Evolutionary conservation across 495 filamentous ascomycete genomes (phyloP).

Genomic region (Penicillium roqueforti): DNA sequence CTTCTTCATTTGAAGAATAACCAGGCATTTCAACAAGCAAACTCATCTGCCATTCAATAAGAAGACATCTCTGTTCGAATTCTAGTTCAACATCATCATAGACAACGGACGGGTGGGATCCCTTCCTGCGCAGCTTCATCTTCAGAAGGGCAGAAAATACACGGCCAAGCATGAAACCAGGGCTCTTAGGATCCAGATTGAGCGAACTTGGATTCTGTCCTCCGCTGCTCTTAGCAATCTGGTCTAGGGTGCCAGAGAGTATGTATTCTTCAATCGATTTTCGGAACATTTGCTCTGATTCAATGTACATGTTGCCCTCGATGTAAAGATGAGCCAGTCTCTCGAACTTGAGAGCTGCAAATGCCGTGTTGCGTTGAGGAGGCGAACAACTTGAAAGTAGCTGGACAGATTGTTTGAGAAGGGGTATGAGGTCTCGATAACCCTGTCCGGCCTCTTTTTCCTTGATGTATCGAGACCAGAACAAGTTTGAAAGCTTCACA

Average conservation of each 20-base stretch:
- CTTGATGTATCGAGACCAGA: conserved; percentile 62
- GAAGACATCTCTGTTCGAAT: conserved; percentile 35
- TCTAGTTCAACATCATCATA: conserved; percentile 43
- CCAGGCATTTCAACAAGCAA: conserved; percentile 33
- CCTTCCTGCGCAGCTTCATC: conserved; percentile 35
- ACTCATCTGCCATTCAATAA: conserved; percentile 56
- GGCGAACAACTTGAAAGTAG: conserved; percentile 37
- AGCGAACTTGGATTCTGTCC: conserved; percentile 22
- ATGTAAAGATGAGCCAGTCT: conserved; percentile 46
- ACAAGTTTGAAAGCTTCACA: conserved; percentile 69
- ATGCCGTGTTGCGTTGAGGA: conserved; percentile 42
- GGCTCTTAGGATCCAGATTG: conserved; percentile 34
- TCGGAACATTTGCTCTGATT: conserved; percentile 39
- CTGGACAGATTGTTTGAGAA: conserved; percentile 48
- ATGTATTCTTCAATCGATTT: conserved; percentile 47
- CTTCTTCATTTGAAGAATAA: conserved; percentile 26
- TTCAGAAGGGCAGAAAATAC: conserved; percentile 46
- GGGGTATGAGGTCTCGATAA: conserved; percentile 34
- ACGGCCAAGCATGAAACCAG: conserved; percentile 43
- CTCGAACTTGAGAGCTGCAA: conserved; percentile 53
- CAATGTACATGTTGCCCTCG: conserved; percentile 30
- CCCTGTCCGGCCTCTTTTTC: conserved; percentile 40
- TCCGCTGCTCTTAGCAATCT: conserved; percentile 27
- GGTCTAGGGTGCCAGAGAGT: conserved; percentile 37
- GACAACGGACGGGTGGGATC: conserved; percentile 20